Percentiles rank a stretch among this genome's conserved stretches.
These are phyloP conservation scores for Drechslerella dactyloides DNA, from an alignment of 2,329 filamentous ascomycete genomes.

Conservation along the genomic window DNA sequence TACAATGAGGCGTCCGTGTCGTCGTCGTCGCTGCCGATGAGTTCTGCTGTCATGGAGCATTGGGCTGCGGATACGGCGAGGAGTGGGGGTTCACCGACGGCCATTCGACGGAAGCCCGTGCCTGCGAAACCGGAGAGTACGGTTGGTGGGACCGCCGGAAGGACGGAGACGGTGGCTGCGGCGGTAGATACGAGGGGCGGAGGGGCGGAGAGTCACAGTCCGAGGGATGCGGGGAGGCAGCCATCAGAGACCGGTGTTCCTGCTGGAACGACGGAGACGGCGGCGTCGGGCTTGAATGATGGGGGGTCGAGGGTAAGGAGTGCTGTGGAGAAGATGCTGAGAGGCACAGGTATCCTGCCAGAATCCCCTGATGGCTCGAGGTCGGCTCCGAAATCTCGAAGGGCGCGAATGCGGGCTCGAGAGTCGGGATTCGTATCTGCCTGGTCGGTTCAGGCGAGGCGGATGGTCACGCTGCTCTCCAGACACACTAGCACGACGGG, in stretches of 20 bases:
- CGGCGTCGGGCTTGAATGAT: background rate
- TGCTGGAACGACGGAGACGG: no score
- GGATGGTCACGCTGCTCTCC: background rate
- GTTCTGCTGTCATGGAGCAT: conserved; percentile 11
- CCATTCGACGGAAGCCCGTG: conserved; percentile 20
- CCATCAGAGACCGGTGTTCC: conserved; percentile 3
- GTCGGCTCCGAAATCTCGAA: background rate
- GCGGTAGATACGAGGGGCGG: no score
- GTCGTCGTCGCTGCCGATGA: background rate
- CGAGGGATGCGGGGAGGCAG: background rate
- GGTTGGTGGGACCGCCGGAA: background rate
- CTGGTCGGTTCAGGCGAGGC: background rate
- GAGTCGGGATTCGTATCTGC: background rate
- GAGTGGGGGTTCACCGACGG: background rate
- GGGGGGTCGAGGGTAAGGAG: background rate
- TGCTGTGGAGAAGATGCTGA: no score
- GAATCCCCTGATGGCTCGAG: no score
- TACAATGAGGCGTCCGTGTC: conserved; percentile 16
- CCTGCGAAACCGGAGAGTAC: conserved; percentile 6
- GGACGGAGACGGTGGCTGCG: conserved; percentile 20
- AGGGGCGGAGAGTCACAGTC: conserved; percentile 6
- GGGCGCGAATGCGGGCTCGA: background rate
- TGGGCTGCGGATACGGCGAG: conserved; percentile 15
- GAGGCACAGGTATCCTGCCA: no score
- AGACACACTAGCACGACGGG: background rate